Conservation (phyloP, 352 stramenopile species). For the Pythium guiyangense region DNA sequence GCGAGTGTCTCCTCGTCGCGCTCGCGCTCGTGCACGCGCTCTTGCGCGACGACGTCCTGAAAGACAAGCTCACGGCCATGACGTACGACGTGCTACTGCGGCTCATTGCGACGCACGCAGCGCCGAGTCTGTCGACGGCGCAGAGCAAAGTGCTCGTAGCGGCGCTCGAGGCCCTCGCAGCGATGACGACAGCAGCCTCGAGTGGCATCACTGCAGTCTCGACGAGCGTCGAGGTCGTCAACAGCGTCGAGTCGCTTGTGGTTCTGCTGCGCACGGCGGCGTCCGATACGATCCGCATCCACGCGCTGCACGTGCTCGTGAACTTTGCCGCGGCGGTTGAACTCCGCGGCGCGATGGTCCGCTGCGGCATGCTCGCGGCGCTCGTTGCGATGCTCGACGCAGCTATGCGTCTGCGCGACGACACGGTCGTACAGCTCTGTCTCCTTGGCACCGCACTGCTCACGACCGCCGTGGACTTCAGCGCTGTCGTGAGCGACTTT, state of each 20-base stretch:
- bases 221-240: conserved; percentile 30
- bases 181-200: conserved; percentile 44
- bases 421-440: conserved; percentile 59
- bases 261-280: conserved; percentile 24
- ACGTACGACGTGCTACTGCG: conserved; percentile 63
- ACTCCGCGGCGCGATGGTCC: conserved; percentile 34
- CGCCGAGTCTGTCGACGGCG: conserved; percentile 1
- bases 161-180: conserved; percentile 41
- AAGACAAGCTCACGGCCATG: conserved; percentile 45
- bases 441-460: conserved; percentile 62
- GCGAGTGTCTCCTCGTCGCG: conserved; percentile 32
- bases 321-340: conserved; percentile 53
- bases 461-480: conserved; percentile 39
- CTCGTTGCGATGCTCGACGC: conserved; percentile 25
- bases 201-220: conserved; percentile 18
- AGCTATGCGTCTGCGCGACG: conserved; percentile 21
- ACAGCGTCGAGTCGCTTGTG: conserved; percentile 44
- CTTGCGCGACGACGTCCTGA: conserved; percentile 39
- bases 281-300: conserved; percentile 34
- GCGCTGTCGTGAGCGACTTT: conserved; percentile 25
- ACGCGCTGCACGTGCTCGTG: conserved; percentile 62
- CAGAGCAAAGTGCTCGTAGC: conserved; percentile 35
- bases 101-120: conserved; percentile 24
- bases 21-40: conserved; percentile 48
- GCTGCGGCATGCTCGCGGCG: conserved; percentile 32